phyloP scores from a whole-genome alignment of 495 filamentous ascomycete species.

The Aspergillus cristatus region DNA sequence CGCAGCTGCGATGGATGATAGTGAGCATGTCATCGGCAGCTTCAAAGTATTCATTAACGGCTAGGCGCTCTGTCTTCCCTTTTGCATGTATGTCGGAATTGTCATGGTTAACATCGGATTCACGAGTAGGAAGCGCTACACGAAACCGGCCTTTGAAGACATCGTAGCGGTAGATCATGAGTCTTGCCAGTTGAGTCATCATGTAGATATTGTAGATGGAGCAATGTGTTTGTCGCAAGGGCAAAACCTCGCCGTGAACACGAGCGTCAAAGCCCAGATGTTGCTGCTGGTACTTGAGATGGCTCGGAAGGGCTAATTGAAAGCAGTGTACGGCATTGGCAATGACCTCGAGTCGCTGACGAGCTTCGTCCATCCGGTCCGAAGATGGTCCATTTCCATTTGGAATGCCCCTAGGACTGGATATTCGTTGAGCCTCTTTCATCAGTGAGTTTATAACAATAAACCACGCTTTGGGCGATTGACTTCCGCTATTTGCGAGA shows the following conservation, averaged over 20 bases:
- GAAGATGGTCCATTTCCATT: too few species aligned
- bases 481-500: conserved; percentile 11
- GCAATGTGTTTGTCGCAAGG: conserved; percentile 7
- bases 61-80: too few species aligned
- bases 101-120: too few species aligned
- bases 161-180: conserved; percentile 9
- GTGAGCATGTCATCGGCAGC: too few species aligned
- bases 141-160: conserved; percentile 1
- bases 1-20: too few species aligned
- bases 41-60: too few species aligned
- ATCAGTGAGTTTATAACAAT: conserved; percentile 16
- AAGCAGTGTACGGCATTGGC: conserved; percentile 9
- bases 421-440: conserved; percentile 5
- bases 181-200: conserved; percentile 6
- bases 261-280: conserved; percentile 2
- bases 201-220: conserved; percentile 8
- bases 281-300: conserved; percentile 4
- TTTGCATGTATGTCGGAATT: too few species aligned
- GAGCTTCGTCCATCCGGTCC: neutral
- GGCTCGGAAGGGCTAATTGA: conserved; percentile 4
- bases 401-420: neutral
- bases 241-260: neutral
- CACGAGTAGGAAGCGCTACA: too few species aligned
- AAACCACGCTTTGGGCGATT: conserved; percentile 28
- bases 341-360: conserved; percentile 2